Conservation (phyloP, 2,329 filamentous ascomycete species). For the Bretziella fagacearum region DNA sequence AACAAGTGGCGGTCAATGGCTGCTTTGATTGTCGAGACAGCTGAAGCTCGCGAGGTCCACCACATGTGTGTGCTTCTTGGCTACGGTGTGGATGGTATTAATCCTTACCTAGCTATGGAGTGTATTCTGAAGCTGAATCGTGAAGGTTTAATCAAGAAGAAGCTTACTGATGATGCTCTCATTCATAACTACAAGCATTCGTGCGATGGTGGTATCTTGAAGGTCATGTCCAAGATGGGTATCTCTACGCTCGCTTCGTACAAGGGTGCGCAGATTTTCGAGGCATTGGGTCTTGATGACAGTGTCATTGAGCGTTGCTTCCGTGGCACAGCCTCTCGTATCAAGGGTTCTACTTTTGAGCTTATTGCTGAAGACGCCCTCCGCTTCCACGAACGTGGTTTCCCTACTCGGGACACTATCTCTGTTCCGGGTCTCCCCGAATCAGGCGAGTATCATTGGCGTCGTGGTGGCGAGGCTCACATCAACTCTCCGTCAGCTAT, state of each 20-base stretch:
- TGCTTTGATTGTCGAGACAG: slow-evolving; percentile 78
- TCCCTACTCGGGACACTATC: slow-evolving; percentile 61
- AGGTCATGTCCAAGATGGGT: slow-evolving; percentile 99
- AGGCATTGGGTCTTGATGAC: slow-evolving; percentile 86
- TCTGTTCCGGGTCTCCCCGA: slow-evolving; percentile 68
- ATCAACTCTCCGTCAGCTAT: slow-evolving; percentile 90
- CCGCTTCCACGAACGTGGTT: slow-evolving; percentile 87
- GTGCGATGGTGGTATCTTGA: slow-evolving; percentile 86
- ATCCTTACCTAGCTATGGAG: slow-evolving; percentile 89
- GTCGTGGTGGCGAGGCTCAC: slow-evolving; percentile 86
- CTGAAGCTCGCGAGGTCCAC: slow-evolving; percentile 90
- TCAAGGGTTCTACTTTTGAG: slow-evolving; percentile 86
- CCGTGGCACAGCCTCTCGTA: slow-evolving; percentile 81
- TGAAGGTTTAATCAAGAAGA: slow-evolving; percentile 82
- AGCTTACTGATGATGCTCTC: slow-evolving; percentile 62
- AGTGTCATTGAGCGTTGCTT: slow-evolving; percentile 88
- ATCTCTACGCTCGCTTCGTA: slow-evolving; percentile 93
- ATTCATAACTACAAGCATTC: slow-evolving; percentile 96
- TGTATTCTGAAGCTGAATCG: slow-evolving; percentile 94
- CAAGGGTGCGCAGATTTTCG: slow-evolving; percentile 96
- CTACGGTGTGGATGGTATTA: slow-evolving; percentile 86
- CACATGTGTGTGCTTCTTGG: slow-evolving; percentile 97
- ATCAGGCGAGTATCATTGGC: slow-evolving; percentile 96
- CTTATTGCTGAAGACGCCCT: slow-evolving; percentile 88
- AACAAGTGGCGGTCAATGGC: slow-evolving; percentile 90